Base-by-base conservation (phyloP, 2,329 filamentous ascomycete species). In the Venturia oleaginea region DNA sequence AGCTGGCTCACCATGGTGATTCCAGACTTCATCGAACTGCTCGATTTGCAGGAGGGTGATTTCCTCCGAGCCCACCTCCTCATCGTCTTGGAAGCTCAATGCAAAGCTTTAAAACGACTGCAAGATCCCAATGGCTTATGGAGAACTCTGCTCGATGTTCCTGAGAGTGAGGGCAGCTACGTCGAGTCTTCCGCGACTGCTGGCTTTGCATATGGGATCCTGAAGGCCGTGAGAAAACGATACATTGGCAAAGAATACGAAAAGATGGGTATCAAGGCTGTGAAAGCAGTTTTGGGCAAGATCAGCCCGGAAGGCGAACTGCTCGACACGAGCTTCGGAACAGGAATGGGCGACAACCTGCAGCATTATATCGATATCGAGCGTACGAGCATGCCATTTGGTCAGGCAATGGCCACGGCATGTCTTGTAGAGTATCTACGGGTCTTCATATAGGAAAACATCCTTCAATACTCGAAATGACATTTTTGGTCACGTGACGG, bases 401-500 rank as follows among this genome's bases (percentile, higher is more conserved):
- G 90, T 0, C 90, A 92, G 73, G 88, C 89, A 0, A 92, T 92
- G 89, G 89, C 88, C 0, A 91, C 92, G 67, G 91, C 92, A 86
- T 86, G 88, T 0, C 73, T 92, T 67, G 88, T 88, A 0, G 90
- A 93, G 75, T 89, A 88, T 69, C 72, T 90, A 74, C 24, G 61
- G 42, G 30, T 57, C 24, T 63, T 40, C 37, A 51, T 63, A 37
- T 51, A 27, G n/a, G n/a, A 34, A 34, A 34, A n/a, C 4, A n/a
- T 43, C 17, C 40, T 43, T n/a, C 4, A 17, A 43, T 19, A 3
- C 40, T 2, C 40, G 40, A 43, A n/a, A 40, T 40, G n/a, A 40
- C 5, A 17, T 59, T 15, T 32, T 17, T 22, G 54, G n/a, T 48
- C 43, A 48, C 43, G 43, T 48, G 43, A 48, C 43, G 34, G 13